Percentiles rank a stretch among this genome's conserved stretches.
Conservation (phyloP, 805 yeast species). For the Suhomyces emberorum region DNA sequence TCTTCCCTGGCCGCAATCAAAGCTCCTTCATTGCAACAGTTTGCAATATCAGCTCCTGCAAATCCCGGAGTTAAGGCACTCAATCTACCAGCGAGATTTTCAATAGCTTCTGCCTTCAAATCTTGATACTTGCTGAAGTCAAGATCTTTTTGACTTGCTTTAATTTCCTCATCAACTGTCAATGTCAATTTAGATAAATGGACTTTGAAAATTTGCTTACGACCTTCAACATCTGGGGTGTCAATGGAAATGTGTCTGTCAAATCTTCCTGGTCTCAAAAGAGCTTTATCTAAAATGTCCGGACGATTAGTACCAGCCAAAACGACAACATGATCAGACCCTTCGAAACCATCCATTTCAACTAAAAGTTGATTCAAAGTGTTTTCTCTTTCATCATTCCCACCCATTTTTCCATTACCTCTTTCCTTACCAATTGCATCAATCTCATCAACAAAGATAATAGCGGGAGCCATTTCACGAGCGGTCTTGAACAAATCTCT, state of each 20-base stretch:
- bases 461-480: constrained; percentile 84
- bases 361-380: constrained; percentile 89
- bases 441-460: constrained; percentile 89
- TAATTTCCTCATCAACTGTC: constrained; percentile 36
- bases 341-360: constrained; percentile 92
- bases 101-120: constrained; percentile 42
- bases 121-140: constrained; percentile 41
- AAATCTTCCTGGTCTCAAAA: constrained; percentile 92
- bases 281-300: constrained; percentile 84
- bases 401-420: constrained; percentile 67
- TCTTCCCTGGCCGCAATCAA: constrained; percentile 83
- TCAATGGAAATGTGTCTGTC: constrained; percentile 87
- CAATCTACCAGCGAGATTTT: constrained; percentile 72
- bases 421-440: constrained; percentile 93
- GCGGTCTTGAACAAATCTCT: constrained; percentile 91
- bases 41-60: constrained; percentile 95
- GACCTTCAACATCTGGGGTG: constrained; percentile 84
- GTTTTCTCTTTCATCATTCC: constrained; percentile 91
- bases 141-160: constrained; percentile 32
- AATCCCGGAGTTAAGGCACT: constrained; percentile 94
- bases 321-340: constrained; percentile 88
- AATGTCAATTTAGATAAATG: constrained; percentile 64
- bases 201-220: constrained; percentile 81
- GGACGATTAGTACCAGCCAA: constrained; percentile 94
- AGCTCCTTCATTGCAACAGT: constrained; percentile 93